Evolutionary conservation across 2,329 filamentous ascomycete genomes (phyloP), one percentile per base, ranked within the genome.

Genomic region (Fusarium luffae): DNA sequence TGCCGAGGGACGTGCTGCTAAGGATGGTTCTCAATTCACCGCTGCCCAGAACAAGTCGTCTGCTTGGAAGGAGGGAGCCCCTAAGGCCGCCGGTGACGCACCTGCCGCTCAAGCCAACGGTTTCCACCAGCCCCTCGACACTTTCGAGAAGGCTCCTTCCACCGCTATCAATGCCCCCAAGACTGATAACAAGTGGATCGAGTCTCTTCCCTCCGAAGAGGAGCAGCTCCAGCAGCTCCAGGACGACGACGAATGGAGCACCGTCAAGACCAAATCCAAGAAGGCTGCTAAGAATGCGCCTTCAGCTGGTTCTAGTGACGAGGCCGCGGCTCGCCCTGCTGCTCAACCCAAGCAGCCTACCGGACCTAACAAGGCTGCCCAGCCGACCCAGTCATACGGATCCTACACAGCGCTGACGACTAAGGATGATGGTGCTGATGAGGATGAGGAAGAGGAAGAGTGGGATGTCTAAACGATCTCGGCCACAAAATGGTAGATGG

Each of bases 1-100:
- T 77, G 89, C 93, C 51, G 93, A 97, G 79, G 94, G 94, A 66
- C 89, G 92, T 72, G 85, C 93, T 46, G 92, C 93, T 58, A 93
- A 93, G 85, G 94, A 96, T 73, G 94, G 94, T 44, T 89, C 87
- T 18, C 79, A 84, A 61, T 90, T 87, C 77, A 82, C 83, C 77
- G 83, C 85, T 42, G 78, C 77, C 51, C 83, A 84, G 56, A 78
- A 74, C 43, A 76, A 73, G 67, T 80, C 82, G 56, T 84, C 82
- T 32, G 80, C 79, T 46, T 85, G 83, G 83, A 81, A 79, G 58
- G 77, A 80, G 68, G 78, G 78, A 59, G 71, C 79, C 32, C 74
- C 76, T 58, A 76, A 75, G 54, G 66, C 76, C 54, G 74, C 78
- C 63, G 79, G 80, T 37, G 60, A 72, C 52, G 56, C 72, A 51